A percentile compares a stretch with the other conserved stretches of the same genome.
phyloP scores from a whole-genome alignment of 2,329 filamentous ascomycete genomes.

The Ophiobolus disseminans region DNA sequence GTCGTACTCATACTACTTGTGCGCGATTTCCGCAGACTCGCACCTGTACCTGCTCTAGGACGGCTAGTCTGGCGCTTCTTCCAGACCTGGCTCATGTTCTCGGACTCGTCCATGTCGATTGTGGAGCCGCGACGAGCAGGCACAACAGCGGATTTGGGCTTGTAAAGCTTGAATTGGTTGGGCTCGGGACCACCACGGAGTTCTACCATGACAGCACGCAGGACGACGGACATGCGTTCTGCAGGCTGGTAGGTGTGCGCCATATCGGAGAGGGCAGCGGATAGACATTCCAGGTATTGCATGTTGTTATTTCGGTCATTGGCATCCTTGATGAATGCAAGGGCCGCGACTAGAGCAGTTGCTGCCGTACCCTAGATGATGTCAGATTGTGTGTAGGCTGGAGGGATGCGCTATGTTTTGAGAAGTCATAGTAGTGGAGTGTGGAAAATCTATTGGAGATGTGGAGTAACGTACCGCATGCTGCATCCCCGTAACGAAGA shows the following conservation, averaged over 20 bases:
- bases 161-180: constrained; percentile 32
- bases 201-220: constrained; percentile 61
- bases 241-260: constrained; percentile 61
- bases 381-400: no score
- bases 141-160: constrained; percentile 32
- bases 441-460: background rate
- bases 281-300: constrained; percentile 62
- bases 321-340: constrained; percentile 49
- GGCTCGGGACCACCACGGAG: constrained; percentile 41
- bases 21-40: constrained; percentile 15
- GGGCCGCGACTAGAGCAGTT: constrained; percentile 61
- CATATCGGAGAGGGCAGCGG: constrained; percentile 61
- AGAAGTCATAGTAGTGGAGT: no score
- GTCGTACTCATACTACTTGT: constrained; percentile 28
- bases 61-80: constrained; percentile 41
- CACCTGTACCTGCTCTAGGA: constrained; percentile 23
- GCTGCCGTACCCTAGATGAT: constrained; percentile 59
- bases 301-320: constrained; percentile 51
- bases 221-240: constrained; percentile 60
- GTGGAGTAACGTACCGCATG: constrained; percentile 58
- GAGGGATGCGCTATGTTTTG: no score
- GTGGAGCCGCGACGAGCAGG: constrained; percentile 41
- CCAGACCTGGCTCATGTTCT: constrained; percentile 4
- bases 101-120: constrained; percentile 25
- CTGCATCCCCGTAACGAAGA: constrained; percentile 60